phyloP scores from a whole-genome alignment of 208 protist genomes.

The Leptomonas pyrrhocoris region DNA sequence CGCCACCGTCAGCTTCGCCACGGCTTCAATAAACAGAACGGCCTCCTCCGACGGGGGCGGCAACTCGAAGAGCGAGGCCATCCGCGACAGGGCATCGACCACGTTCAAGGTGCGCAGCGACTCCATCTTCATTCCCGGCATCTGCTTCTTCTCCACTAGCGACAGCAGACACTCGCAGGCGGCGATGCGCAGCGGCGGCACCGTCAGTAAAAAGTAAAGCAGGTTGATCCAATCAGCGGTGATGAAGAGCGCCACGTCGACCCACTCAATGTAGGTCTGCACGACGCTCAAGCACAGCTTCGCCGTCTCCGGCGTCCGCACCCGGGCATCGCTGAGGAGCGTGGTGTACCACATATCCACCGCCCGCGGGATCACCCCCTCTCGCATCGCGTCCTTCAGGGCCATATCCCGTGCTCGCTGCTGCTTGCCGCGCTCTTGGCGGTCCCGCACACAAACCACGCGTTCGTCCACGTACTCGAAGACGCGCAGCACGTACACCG shows the following conservation, averaged over 20 bases:
- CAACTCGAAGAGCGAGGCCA: conserved; percentile 61
- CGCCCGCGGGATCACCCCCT: conserved; percentile 56
- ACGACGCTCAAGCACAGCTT: conserved; percentile 63
- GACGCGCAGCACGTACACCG: conserved; percentile 73
- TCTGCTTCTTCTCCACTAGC: conserved; percentile 82
- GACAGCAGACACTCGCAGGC: conserved; percentile 69
- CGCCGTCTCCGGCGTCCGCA: conserved; percentile 48
- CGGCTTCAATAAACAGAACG: conserved; percentile 53
- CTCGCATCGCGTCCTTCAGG: conserved; percentile 83
- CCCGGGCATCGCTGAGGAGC: conserved; percentile 56
- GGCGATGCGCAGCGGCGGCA: conserved; percentile 38
- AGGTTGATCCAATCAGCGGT: conserved; percentile 75
- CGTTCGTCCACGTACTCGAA: conserved; percentile 88
- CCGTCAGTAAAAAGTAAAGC: conserved; percentile 65
- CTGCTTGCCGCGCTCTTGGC: conserved; percentile 54
- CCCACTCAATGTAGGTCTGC: conserved; percentile 85
- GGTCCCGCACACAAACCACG: conserved; percentile 70
- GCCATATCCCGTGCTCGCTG: conserved; percentile 72
- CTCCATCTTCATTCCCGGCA: conserved; percentile 68
- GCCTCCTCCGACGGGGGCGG: conserved; percentile 51
- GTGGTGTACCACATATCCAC: conserved; percentile 62
- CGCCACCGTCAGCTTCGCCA: conserved; percentile 47
- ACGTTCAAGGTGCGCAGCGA: conserved; percentile 58
- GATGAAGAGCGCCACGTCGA: conserved; percentile 67
- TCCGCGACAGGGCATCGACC: conserved; percentile 58